phyloP scores from a whole-genome alignment of 2,329 filamentous ascomycete species.

The Sporothrix schenckii region DNA sequence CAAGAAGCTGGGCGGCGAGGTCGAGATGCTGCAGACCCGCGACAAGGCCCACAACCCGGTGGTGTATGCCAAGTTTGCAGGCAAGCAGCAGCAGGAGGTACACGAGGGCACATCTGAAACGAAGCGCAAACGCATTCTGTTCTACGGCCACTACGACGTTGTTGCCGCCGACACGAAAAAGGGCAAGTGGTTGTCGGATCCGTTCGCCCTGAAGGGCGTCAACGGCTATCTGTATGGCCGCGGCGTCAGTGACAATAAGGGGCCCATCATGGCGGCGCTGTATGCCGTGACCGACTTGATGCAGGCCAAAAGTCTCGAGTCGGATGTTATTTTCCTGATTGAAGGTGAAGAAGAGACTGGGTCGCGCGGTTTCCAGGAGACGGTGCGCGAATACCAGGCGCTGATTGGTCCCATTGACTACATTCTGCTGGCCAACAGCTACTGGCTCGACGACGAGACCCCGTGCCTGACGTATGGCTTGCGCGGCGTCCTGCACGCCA shows the following conservation, averaged over 20 bases:
- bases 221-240: constrained; percentile 94
- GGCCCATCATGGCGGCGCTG: constrained; percentile 88
- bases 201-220: constrained; percentile 84
- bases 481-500: constrained; percentile 90
- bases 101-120: constrained; percentile 50
- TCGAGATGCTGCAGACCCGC: constrained; percentile 86
- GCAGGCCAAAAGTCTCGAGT: constrained; percentile 78
- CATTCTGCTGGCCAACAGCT: constrained; percentile 94
- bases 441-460: constrained; percentile 96
- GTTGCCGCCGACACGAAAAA: constrained; percentile 84
- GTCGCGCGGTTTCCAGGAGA: constrained; percentile 85
- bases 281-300: constrained; percentile 90
- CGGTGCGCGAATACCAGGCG: constrained; percentile 76
- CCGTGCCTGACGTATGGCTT: constrained; percentile 95
- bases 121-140: constrained; percentile 81
- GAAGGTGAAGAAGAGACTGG: constrained; percentile 97
- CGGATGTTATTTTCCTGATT: constrained; percentile 90
- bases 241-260: constrained; percentile 97
- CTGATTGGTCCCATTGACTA: constrained; percentile 91
- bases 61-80: constrained; percentile 86
- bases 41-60: constrained; percentile 78
- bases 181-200: constrained; percentile 82
- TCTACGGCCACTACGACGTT: constrained; percentile 98
- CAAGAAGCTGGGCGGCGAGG: constrained; percentile 85
- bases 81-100: constrained; percentile 59